Percentiles rank a stretch among this genome's conserved stretches.
Evolutionary conservation across 148 eudicot genomes (phyloP).

Genomic region (Dianthus caryophyllus): DNA sequence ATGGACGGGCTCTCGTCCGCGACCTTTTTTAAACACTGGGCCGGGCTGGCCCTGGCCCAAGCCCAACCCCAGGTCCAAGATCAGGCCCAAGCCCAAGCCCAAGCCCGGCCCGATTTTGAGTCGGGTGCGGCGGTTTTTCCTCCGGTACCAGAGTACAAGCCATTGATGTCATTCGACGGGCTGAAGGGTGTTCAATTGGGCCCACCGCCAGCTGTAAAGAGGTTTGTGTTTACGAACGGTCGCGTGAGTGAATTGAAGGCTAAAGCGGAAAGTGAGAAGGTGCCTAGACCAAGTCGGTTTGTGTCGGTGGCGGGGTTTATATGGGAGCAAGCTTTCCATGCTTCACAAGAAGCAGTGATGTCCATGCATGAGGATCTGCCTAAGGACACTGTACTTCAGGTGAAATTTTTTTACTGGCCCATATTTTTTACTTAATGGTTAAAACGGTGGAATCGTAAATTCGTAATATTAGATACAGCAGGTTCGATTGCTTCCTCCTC

Average conservation of each 20-base stretch:
- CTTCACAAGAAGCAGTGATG: neutral
- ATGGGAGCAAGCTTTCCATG: neutral
- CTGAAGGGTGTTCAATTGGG: neutral
- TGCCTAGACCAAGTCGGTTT: conserved; percentile 6
- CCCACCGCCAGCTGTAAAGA: neutral
- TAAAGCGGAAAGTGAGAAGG: neutral
- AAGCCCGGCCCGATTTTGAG: neutral
- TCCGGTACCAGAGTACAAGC: neutral
- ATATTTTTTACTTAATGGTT: too few relatives aligned
- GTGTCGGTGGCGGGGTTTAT: conserved; percentile 1
- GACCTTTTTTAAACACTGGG: conserved; percentile 11
- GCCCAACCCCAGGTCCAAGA: neutral
- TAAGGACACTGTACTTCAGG: neutral
- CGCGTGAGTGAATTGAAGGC: neutral
- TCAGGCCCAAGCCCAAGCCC: too few relatives aligned
- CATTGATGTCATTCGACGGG: neutral
- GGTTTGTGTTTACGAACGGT: neutral
- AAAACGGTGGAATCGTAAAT: too few relatives aligned
- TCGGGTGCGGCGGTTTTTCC: neutral
- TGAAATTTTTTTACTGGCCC: too few relatives aligned
- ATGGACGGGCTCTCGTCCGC: conserved; percentile 1
- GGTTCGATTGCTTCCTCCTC: too few relatives aligned
- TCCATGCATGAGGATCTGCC: neutral
- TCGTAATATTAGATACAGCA: too few relatives aligned
- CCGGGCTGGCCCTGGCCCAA: neutral